Percentiles rank a stretch among this genome's conserved stretches.
Evolutionary conservation across 2,329 filamentous ascomycete species (phyloP).

Genomic region (Pseudogymnoascus sp.): DNA sequence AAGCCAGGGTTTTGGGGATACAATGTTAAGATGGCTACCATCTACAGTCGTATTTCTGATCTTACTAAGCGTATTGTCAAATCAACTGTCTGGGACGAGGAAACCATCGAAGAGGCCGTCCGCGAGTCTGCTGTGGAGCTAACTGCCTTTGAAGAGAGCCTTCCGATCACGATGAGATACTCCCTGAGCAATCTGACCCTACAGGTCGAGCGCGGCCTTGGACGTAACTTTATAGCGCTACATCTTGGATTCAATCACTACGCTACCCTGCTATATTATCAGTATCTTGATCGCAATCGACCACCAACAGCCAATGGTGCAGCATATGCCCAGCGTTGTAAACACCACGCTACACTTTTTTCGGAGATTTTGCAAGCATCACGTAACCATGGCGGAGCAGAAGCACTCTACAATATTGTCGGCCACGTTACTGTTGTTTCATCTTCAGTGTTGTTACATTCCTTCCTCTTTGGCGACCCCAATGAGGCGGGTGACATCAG

Average conservation of each 20-base stretch:
- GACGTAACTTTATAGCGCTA: slow-evolving; percentile 30
- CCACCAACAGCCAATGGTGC: not conserved
- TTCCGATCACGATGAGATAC: slow-evolving; percentile 7
- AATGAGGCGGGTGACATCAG: slow-evolving; percentile 9
- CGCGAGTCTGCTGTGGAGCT: slow-evolving; percentile 14
- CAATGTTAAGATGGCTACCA: slow-evolving; percentile 27
- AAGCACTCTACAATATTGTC: slow-evolving; percentile 27
- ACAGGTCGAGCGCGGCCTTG: slow-evolving; percentile 22
- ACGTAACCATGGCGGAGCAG: slow-evolving; percentile 20
- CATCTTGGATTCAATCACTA: slow-evolving; percentile 33
- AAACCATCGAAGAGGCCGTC: slow-evolving; percentile 15
- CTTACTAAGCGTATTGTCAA: slow-evolving; percentile 25
- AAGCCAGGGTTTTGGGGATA: slow-evolving; percentile 29
- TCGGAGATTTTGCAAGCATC: slow-evolving; percentile 22
- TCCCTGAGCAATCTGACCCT: slow-evolving; percentile 17
- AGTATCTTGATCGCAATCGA: slow-evolving; percentile 27
- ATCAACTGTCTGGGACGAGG: slow-evolving; percentile 10
- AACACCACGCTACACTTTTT: slow-evolving; percentile 24
- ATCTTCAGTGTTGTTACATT: slow-evolving; percentile 29
- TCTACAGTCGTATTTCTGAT: slow-evolving; percentile 29
- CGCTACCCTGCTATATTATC: slow-evolving; percentile 31
- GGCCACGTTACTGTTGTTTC: slow-evolving; percentile 31
- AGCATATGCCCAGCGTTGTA: slow-evolving; percentile 19
- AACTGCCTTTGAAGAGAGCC: slow-evolving; percentile 13
- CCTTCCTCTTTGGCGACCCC: slow-evolving; percentile 25